Percentiles rank a stretch among this genome's conserved stretches.
Conservation (phyloP, 2,329 filamentous ascomycete species). For the Aspergillus sp. region DNA sequence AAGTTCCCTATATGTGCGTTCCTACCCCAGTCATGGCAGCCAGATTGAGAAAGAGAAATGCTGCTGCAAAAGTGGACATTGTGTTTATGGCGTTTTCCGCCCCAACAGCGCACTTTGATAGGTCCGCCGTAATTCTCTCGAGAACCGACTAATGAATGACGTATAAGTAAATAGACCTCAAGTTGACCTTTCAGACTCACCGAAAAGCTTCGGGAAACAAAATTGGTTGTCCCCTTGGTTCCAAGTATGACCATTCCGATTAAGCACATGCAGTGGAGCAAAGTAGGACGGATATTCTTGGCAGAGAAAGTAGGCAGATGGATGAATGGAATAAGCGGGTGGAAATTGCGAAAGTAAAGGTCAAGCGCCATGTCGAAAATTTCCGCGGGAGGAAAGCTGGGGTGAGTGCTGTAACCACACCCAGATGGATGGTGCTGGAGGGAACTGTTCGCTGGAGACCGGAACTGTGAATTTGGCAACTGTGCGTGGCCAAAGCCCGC, state of each 20-base stretch:
- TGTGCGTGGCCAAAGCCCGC: slow-evolving; percentile 31
- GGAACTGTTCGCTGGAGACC: slow-evolving; percentile 18
- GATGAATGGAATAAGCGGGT: slow-evolving; percentile 52
- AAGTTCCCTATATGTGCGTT: background rate
- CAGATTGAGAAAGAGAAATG: slow-evolving; percentile 48
- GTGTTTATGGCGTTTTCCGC: slow-evolving; percentile 40
- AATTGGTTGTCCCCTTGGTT: slow-evolving; percentile 50
- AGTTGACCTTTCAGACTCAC: slow-evolving; percentile 16
- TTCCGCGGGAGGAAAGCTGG: slow-evolving; percentile 49
- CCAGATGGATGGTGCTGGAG: slow-evolving; percentile 9
- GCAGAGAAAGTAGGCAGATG: slow-evolving; percentile 54
- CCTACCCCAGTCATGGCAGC: slow-evolving; percentile 48
- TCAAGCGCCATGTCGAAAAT: slow-evolving; percentile 54
- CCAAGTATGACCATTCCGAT: slow-evolving; percentile 53
- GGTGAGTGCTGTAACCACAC: slow-evolving; percentile 24
- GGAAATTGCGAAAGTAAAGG: slow-evolving; percentile 54
- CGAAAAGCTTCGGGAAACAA: slow-evolving; percentile 48
- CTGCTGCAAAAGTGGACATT: slow-evolving; percentile 48
- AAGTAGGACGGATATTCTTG: slow-evolving; percentile 44
- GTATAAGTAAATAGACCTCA: background rate
- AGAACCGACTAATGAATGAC: slow-evolving; percentile 21
- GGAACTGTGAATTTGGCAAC: slow-evolving; percentile 15
- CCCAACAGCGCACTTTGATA: slow-evolving; percentile 42
- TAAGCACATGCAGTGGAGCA: slow-evolving; percentile 53
- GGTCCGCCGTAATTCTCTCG: slow-evolving; percentile 42